Percentiles rank a stretch among this genome's conserved stretches.
These are phyloP conservation scores for Solanum boliviense DNA, from an alignment of 257 asterid genomes.

Conservation along the genomic window DNA sequence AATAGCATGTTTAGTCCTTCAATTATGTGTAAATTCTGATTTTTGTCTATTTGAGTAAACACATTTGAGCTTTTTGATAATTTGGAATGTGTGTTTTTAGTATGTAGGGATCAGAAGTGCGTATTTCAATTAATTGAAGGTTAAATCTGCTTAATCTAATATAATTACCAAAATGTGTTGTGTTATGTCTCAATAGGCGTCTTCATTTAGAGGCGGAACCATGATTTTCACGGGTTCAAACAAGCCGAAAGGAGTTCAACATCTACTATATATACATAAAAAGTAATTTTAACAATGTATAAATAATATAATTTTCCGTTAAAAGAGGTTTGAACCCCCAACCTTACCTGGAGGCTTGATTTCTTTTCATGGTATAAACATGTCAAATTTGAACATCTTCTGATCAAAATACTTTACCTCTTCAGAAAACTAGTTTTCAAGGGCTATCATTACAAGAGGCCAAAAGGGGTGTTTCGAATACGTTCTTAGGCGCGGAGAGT, in stretches of 20 bases:
- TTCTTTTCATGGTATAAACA: neutral
- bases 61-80: neutral
- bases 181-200: neutral
- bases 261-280: no score
- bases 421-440: conserved; percentile 62
- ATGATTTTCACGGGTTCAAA: neutral
- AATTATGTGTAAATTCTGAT: neutral
- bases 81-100: neutral
- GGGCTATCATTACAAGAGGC: conserved; percentile 59
- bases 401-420: neutral
- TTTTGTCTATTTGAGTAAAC: neutral
- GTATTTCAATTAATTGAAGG: neutral
- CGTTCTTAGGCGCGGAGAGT: conserved; percentile 25
- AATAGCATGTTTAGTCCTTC: neutral
- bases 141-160: neutral
- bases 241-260: neutral
- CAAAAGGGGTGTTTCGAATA: conserved; percentile 36
- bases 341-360: neutral
- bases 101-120: neutral
- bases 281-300: neutral
- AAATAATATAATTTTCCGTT: no score
- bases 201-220: neutral
- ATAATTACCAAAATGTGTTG: neutral
- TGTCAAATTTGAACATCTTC: neutral
- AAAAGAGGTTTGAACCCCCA: neutral